Base-by-base conservation (phyloP, 257 asterid species). In the Scutellaria galericulata region DNA sequence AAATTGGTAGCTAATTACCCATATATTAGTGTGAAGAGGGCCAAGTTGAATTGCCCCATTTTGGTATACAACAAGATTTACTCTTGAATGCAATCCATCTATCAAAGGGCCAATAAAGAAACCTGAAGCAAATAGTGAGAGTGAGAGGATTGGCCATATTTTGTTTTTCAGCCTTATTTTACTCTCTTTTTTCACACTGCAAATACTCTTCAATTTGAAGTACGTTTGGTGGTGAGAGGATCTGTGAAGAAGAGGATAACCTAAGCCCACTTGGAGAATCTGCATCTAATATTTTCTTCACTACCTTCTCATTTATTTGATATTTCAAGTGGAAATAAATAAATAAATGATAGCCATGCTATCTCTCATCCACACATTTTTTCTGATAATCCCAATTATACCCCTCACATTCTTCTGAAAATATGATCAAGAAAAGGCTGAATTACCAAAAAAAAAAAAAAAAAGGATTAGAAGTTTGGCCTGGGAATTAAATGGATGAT, bases 11-110 rank as follows among this genome's bases (percentile, higher is more conserved):
- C 27, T 24, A 24, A 24, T 24, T 24, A 90, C 96, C 92, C 91
- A 88, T 55, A 89, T 79, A 63, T 83, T 81, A 8, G 96, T 87
- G 84, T 87, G 97, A 72, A 91, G 90, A 9, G 92, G 90, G 9
- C 96, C 92, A 7, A 91, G 61, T 40, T 88, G 84, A 22, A 87
- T 74, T 1, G 97, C 90, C 5, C 96, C 96, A 55, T 80, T 85
- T 71, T 83, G 92, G 86, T 91, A 89, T 22, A 76, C 79, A 10
- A 89, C 87, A 24, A 91, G 93, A 54, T 82, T 62, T 0, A 86
- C 97, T 41, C 97, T 78, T 5, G 97, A 91, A 70, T 91, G 97
- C 46, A 89, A 39, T 22, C 94, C 94, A 52, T 91, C 95, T 13
- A 91, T 55, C n/a, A 89, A 76, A n/a, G 94, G 96, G 12, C 96